Evolutionary conservation across 1,139 yeast species (phyloP), one percentile per base, ranked within the genome.

Genomic region (Pichia terricola): DNA sequence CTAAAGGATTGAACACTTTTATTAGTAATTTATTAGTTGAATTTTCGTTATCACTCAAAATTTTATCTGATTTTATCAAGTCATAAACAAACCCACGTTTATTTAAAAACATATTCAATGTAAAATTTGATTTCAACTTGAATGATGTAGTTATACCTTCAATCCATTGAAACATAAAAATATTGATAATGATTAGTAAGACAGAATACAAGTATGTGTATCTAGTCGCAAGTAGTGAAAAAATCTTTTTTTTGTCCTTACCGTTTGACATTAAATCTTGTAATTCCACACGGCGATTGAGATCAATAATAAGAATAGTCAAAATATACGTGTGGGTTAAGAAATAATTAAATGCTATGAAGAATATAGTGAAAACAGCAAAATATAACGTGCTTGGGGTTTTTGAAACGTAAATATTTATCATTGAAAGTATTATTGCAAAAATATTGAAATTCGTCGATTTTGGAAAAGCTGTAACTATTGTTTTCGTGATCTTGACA

Each of bases 281-380:
- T 26, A 81, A 66, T 53, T 81, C 88, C 36, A 73, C 61, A 45
- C 87, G 69, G 10, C 32, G 32, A 39, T 78, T 72, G 40, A 81
- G 64, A 62, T 86, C 95, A 39, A 85, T 73, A 30, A 81, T 70
- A 22, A 84, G 62, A 0, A 82, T 75, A 0, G 88, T 79, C 1
- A 79, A 66, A 48, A 83, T 73, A 57, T 69, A 83, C 0, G 89
- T 75, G 42, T 77, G 56, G 52, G 81, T 87, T 40, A 85, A 62
- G 3, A 71, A 45, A 52, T 75, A 78, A 53, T 82, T 87, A 36
- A 80, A 59, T 1, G 74, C 35, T 30, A 82, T 55, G 4, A 47
- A 44, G 26, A 51, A 32, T 1, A 49, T 31, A 5, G 47, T 37
- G 34, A 56, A 57, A 2, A 52, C 35, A 41, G 75, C 69, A 38